Evolutionary conservation across 2,329 filamentous ascomycete genomes (phyloP).

Genomic region (Epicoccum nigrum): DNA sequence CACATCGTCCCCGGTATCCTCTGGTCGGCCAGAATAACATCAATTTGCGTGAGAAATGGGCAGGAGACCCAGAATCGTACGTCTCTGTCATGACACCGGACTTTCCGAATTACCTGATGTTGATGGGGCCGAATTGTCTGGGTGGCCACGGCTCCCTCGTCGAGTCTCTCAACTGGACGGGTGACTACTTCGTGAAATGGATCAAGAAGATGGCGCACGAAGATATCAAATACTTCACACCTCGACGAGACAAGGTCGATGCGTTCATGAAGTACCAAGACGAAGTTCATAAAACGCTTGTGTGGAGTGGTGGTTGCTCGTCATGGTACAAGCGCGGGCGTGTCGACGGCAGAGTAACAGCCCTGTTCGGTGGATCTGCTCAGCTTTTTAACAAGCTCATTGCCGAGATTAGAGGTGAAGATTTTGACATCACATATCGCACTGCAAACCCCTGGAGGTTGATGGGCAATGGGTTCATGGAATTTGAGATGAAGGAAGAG

Average conservation of each 20-base stretch:
- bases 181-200: slow-evolving; percentile 31
- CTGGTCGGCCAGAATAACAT: slow-evolving; percentile 49
- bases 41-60: slow-evolving; percentile 49
- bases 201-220: slow-evolving; percentile 29
- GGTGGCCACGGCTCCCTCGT: slow-evolving; percentile 28
- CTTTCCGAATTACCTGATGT: slow-evolving; percentile 16
- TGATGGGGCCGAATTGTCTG: slow-evolving; percentile 34
- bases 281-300: slow-evolving; percentile 25
- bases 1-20: slow-evolving; percentile 50
- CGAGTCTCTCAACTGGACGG: slow-evolving; percentile 27
- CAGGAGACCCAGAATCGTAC: slow-evolving; percentile 47
- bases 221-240: slow-evolving; percentile 28
- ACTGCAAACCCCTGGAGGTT: slow-evolving; percentile 54
- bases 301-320: slow-evolving; percentile 26
- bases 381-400: slow-evolving; percentile 28
- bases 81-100: slow-evolving; percentile 41
- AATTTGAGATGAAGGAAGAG: slow-evolving; percentile 47
- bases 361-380: slow-evolving; percentile 24
- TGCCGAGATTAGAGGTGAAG: slow-evolving; percentile 52
- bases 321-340: slow-evolving; percentile 28
- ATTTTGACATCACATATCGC: slow-evolving; percentile 56
- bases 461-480: slow-evolving; percentile 58
- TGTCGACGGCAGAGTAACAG: slow-evolving; percentile 26
- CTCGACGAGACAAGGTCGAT: slow-evolving; percentile 20
- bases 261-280: slow-evolving; percentile 28